Conservation (phyloP, 345 rosid genomes). For the Pugionium dolabratum region DNA sequence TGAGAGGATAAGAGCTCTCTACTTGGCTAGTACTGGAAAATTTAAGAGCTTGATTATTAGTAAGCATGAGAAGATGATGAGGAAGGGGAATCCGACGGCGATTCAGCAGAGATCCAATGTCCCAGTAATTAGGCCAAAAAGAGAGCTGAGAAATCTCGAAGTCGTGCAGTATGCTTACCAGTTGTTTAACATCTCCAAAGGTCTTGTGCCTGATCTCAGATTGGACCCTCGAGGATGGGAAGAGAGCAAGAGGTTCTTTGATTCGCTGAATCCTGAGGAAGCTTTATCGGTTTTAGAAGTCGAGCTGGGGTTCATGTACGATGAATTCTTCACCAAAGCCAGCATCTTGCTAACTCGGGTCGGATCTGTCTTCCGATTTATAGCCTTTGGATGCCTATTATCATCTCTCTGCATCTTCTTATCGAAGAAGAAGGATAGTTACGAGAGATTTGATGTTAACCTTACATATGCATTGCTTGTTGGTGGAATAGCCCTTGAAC, state of each 20-base stretch:
- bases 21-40: slow-evolving; percentile 33
- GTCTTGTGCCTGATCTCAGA: slow-evolving; percentile 8
- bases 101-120: too few relatives aligned
- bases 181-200: slow-evolving; percentile 8
- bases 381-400: background rate
- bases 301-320: slow-evolving; percentile 42
- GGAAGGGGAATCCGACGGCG: background rate
- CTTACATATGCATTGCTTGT: slow-evolving; percentile 28
- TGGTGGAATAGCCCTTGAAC: slow-evolving; percentile 29
- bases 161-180: slow-evolving; percentile 7
- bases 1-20: slow-evolving; percentile 43
- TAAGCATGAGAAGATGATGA: background rate
- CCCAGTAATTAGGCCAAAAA: background rate
- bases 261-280: background rate
- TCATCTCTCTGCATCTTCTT: slow-evolving; percentile 2
- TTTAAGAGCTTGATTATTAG: slow-evolving; percentile 13
- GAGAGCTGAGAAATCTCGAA: slow-evolving; percentile 8
- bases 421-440: background rate
- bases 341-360: background rate
- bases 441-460: slow-evolving; percentile 18
- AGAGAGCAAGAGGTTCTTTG: slow-evolving; percentile 6
- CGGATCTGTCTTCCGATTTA: slow-evolving; percentile 20
- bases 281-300: slow-evolving; percentile 35
- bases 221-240: background rate
- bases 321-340: slow-evolving; percentile 41